Evolutionary conservation across 176 grass and related monocot species (phyloP).

Genomic region (Carex littledalei): DNA sequence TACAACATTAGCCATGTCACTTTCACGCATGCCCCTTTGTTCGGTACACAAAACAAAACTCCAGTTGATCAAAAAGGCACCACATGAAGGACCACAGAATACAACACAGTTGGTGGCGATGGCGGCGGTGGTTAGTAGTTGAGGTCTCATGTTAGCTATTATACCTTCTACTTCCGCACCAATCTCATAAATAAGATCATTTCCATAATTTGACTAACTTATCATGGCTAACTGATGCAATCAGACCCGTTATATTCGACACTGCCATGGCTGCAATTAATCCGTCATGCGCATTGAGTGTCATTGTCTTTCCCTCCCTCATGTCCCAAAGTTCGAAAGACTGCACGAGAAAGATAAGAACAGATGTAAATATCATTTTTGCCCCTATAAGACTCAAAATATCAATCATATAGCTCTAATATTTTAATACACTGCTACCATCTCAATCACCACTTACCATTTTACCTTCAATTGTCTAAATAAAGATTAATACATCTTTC

Average conservation of each 20-base stretch:
- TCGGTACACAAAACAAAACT: constrained; percentile 14
- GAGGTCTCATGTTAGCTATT: constrained; percentile 17
- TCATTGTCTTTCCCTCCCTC: constrained; percentile 70
- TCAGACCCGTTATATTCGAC: constrained; percentile 64
- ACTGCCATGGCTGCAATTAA: constrained; percentile 71
- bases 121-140: constrained; percentile 18
- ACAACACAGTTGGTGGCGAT: neutral
- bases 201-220: constrained; percentile 88
- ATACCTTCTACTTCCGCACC: constrained; percentile 14
- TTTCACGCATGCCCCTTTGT: constrained; percentile 19
- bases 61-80: neutral
- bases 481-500: neutral
- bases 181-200: constrained; percentile 23
- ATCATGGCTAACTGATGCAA: constrained; percentile 93
- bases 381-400: neutral
- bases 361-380: neutral
- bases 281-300: constrained; percentile 61
- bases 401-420: neutral
- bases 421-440: neutral
- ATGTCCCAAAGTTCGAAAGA: constrained; percentile 96
- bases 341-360: constrained; percentile 36
- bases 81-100: constrained; percentile 16
- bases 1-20: constrained; percentile 22
- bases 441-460: neutral
- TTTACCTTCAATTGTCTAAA: neutral